Percentiles rank a stretch among this genome's conserved stretches.
Conservation (phyloP, 371 early-diverging fungal species). For the Lichtheimia hyalospora region DNA sequence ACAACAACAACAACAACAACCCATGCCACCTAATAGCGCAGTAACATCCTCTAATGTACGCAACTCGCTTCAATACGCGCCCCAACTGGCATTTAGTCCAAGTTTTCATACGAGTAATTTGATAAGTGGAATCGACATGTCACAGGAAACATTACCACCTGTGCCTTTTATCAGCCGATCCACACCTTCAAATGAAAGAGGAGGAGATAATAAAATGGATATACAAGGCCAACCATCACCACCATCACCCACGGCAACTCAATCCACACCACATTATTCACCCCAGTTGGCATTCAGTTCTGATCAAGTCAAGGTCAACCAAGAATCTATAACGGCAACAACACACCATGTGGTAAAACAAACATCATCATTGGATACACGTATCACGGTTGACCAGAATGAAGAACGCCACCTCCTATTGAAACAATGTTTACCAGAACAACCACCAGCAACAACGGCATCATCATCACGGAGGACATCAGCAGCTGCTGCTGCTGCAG, state of each 20-base stretch:
- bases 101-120: conserved; percentile 1
- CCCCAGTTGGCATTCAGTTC: too few species aligned
- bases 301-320: too few species aligned
- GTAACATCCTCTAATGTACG: neutral
- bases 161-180: neutral
- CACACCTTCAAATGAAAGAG: neutral
- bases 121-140: neutral
- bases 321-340: too few species aligned
- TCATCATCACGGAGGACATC: neutral
- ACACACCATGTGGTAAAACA: too few species aligned
- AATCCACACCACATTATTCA: too few species aligned
- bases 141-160: neutral
- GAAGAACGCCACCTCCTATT: too few species aligned
- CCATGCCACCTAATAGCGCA: neutral
- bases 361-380: too few species aligned
- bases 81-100: conserved; percentile 10
- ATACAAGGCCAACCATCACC: neutral
- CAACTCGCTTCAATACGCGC: conserved; percentile 8
- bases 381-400: too few species aligned
- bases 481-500: neutral
- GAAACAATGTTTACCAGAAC: too few species aligned
- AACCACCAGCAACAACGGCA: neutral
- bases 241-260: too few species aligned
- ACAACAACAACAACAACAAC: neutral
- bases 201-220: neutral